Evolutionary conservation across 257 asterid genomes (phyloP).

Genomic region (Ballota nigra): DNA sequence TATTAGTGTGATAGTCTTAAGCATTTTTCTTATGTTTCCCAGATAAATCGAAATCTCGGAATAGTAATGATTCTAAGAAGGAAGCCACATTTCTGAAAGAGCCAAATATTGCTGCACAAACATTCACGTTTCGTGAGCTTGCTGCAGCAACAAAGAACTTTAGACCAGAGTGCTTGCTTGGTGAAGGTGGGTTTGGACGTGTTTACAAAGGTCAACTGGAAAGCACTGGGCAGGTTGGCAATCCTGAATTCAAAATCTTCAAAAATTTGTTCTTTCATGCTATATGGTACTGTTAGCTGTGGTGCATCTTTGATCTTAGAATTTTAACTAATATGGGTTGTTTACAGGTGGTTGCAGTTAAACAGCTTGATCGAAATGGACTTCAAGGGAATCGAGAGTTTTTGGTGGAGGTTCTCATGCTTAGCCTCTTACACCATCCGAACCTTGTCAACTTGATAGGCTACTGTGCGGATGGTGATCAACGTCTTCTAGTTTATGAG

Average conservation of each 20-base stretch:
- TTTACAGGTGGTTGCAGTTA: slow-evolving; percentile 85
- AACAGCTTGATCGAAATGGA: slow-evolving; percentile 88
- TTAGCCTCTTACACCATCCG: slow-evolving; percentile 85
- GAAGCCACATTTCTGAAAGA: slow-evolving; percentile 61
- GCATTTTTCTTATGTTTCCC: slow-evolving; percentile 8
- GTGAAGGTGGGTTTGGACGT: slow-evolving; percentile 98
- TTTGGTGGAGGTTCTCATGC: slow-evolving; percentile 97
- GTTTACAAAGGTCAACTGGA: slow-evolving; percentile 84
- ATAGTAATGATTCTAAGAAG: slow-evolving; percentile 61
- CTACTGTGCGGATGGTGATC: slow-evolving; percentile 95
- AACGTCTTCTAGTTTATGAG: slow-evolving; percentile 93
- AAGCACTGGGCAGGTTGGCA: slow-evolving; percentile 76
- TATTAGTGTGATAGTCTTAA: neutral
- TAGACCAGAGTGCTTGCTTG: slow-evolving; percentile 69
- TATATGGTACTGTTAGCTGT: neutral
- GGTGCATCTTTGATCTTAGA: neutral
- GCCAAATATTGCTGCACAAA: slow-evolving; percentile 81
- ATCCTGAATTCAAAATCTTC: neutral
- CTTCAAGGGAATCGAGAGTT: slow-evolving; percentile 95
- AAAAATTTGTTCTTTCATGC: neutral
- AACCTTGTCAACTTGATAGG: slow-evolving; percentile 96
- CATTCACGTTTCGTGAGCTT: slow-evolving; percentile 87
- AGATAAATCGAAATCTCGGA: slow-evolving; percentile 69
- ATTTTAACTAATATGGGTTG: neutral
- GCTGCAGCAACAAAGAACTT: slow-evolving; percentile 84